Conservation (phyloP, 768 basidiomycete genomes). For the Leccinellum luteum region DNA sequence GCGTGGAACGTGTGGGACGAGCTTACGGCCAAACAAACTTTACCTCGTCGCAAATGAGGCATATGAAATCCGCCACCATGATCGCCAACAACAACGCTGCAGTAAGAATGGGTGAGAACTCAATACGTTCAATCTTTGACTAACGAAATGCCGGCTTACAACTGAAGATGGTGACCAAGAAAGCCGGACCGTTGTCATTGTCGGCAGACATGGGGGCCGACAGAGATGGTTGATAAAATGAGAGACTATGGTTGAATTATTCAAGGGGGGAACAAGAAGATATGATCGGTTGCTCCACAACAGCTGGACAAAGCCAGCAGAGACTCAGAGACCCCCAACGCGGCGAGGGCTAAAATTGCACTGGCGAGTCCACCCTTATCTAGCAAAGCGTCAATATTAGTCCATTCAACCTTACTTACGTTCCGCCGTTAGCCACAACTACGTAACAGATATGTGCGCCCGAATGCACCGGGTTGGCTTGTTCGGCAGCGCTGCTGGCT, state of each 20-base stretch:
- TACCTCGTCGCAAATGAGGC: constrained; percentile 13
- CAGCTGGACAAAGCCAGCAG: neutral
- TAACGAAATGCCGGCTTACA: constrained; percentile 1
- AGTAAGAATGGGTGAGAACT: neutral
- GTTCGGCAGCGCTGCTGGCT: neutral
- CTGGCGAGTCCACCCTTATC: neutral
- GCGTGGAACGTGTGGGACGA: neutral
- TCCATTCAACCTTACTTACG: neutral
- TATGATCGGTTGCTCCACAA: neutral
- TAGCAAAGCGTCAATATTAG: neutral
- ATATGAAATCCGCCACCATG: constrained; percentile 19
- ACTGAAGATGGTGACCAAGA: constrained; percentile 10
- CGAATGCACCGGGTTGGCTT: neutral
- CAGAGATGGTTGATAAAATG: neutral
- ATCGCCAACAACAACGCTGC: constrained; percentile 5
- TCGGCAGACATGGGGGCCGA: neutral
- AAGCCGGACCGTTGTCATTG: constrained; percentile 1
- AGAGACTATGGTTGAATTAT: neutral
- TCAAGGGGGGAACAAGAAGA: neutral
- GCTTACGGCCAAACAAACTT: constrained; percentile 24
- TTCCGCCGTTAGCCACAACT: neutral
- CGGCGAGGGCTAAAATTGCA: neutral
- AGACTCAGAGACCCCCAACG: neutral
- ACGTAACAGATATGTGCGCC: neutral
- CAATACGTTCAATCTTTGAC: neutral